These are phyloP conservation scores for Quercus rubra DNA, from an alignment of 306 rosid species.

Conservation along the genomic window DNA sequence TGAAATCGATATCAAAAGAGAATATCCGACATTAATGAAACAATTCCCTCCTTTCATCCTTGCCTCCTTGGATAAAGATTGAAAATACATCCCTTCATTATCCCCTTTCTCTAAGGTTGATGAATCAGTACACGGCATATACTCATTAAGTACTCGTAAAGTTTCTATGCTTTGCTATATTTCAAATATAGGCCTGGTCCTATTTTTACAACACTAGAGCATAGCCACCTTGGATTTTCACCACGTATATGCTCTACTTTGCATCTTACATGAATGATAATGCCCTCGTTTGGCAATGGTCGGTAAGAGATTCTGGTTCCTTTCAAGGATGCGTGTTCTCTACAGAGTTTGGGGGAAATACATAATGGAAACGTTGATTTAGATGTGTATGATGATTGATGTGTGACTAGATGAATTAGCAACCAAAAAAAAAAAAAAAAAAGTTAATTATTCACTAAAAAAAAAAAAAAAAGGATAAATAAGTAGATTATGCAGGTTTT, in stretches of 20 bases:
- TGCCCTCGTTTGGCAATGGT: conserved; percentile 19
- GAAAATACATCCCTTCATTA: conserved; percentile 25
- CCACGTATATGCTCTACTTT: conserved; percentile 25
- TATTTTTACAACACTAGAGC: background rate
- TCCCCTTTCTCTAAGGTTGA: conserved; percentile 27
- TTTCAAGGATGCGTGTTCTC: conserved; percentile 25
- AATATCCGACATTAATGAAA: conserved; percentile 28
- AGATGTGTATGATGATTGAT: conserved; percentile 11
- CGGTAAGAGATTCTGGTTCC: conserved; percentile 37
- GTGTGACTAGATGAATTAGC: conserved; percentile 15
- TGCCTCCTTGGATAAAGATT: conserved; percentile 25
- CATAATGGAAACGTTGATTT: conserved; percentile 22
- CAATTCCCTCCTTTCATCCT: conserved; percentile 1
- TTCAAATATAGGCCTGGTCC: background rate
- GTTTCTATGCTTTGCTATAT: background rate
- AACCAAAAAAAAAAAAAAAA: background rate
- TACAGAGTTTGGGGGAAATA: background rate
- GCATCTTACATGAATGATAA: conserved; percentile 7
- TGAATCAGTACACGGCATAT: conserved; percentile 48
- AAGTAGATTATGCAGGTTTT: background rate
- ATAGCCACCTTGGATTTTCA: background rate
- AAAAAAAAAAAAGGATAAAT: background rate
- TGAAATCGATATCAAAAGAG: conserved; percentile 2
- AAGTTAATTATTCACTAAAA: conserved; percentile 4
- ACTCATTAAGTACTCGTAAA: conserved; percentile 5